Base-by-base conservation (phyloP, 2,329 filamentous ascomycete genomes). In the Penicillium paneum region DNA sequence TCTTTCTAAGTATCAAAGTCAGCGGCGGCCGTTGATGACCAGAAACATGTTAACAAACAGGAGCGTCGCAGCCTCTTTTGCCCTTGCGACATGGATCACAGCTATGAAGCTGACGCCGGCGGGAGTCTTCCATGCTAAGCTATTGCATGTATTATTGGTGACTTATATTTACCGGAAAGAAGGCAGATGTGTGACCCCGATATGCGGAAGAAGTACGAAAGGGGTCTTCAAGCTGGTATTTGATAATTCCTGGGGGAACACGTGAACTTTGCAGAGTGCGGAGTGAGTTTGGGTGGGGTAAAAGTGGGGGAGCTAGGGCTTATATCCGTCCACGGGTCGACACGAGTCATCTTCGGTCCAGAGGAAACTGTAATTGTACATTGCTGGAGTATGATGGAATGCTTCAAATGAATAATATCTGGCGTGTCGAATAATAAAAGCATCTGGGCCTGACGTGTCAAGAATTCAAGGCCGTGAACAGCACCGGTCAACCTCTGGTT, bases 21-120 rank as follows among this genome's bases (percentile, higher is more conserved):
- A 55, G 49, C 35, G 35, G 19, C 8, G 3, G 24, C 12, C 26
- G 11, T 26, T 19, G 17, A 15, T 19, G 2, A 19, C 2, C 11
- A 19, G 26, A 31, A 5, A 26, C 4, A 32, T n/a, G n/a, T 17
- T 52, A 12, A 50, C 59, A 15, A 45, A 63, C 61, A 35, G 61
- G 55, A 5, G 74, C 75, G 58, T 79, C 75, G 61, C 76, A 79
- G 6, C 72, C 75, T 51, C 75, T 64, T 59, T 78, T 78, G 21
- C 76, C 76, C 56, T 74, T 75, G 21, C 76, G 70, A 59, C 76
- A 79, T 52, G 76, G 76, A 54, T 79, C 76, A 57, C 76, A 79
- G 55, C 75, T 78, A 45, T 76, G 70, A 29, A 57, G 56, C 28
- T 62, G 60, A 29, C 58, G 52, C 48, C 60, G 54, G 11, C 56